Evolutionary conservation across 1,284 basidiomycete species (phyloP), one percentile per base, ranked within the genome.

Genomic region (Heterobasidion occidentale): DNA sequence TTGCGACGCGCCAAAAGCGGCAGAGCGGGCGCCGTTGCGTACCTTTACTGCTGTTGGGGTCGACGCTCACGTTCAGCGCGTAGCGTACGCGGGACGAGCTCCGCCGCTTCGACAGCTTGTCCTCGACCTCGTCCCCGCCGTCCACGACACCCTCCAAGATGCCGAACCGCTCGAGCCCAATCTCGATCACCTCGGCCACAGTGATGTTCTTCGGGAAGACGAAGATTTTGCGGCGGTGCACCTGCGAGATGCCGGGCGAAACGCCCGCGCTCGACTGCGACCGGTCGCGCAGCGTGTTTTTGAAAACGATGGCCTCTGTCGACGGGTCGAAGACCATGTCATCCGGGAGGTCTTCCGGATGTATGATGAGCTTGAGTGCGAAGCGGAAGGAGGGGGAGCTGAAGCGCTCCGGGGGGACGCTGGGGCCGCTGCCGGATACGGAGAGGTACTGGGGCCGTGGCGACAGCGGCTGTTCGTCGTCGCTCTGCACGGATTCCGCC

Each of bases 41-140:
- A 92, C 92, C 90, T 67, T 83, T 77, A 8, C 81, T 81, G 27
- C 27, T 27, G 27, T 27, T 27, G 27, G 27, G 27, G 58, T 79
- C 79, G 17, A 76, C 64, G 62, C 78, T 74, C 19, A 85, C 79
- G 14, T 80, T 77, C 52, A 98, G 73, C 15, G 82, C 82, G 69
- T 98, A 98, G 51, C 92, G 79, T 46, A 96, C 89, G 51, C 91
- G 79, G 2, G 81, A 72, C 17, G 81, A 77, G 69, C 92, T 95
- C 59, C 88, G 79, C 56, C 93, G 77, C 70, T 93, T 92, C 12
- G 84, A 80, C 46, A 86, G 73, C 68, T 95, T 94, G 66, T 96
- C 94, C 70, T 98, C 96, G 1, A 98, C 84, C 65, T 98, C 95
- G 69, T 99, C 96, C 1, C 95, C 95, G 1, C 96, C 96, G 68